These are phyloP conservation scores for Chlamydomonas reinhardtii DNA, from an alignment of 163 green algal genomes.

Conservation along the genomic window DNA sequence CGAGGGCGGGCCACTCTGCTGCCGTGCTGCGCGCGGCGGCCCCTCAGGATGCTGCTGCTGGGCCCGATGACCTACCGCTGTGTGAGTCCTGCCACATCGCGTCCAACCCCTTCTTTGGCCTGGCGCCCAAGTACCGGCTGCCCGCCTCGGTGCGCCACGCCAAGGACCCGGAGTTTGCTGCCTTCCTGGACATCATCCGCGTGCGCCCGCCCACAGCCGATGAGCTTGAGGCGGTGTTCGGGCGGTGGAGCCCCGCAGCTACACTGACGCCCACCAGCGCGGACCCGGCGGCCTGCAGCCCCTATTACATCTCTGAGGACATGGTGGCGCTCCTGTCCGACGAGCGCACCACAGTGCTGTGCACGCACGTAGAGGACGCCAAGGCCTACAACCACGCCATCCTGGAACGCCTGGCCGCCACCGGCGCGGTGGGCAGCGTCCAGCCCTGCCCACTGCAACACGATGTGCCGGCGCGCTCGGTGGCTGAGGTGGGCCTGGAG, in stretches of 20 bases:
- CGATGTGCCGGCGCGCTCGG: neutral
- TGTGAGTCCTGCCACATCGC: neutral
- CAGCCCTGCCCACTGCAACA: neutral
- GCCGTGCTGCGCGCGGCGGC: no score
- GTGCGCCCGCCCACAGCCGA: neutral
- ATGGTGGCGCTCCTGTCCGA: neutral
- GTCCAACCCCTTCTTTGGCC: neutral
- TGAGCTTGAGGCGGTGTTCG: neutral
- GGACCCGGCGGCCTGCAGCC: no score
- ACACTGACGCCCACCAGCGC: no score
- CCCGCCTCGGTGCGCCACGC: neutral
- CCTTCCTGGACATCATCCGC: no score
- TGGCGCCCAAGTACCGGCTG: neutral
- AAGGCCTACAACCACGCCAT: neutral
- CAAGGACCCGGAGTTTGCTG: no score
- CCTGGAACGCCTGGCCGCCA: neutral
- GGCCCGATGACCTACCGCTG: neutral
- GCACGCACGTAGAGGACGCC: neutral
- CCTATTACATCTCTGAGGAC: neutral
- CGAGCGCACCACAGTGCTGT: neutral
- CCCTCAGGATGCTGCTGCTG: no score
- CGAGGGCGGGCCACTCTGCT: neutral
- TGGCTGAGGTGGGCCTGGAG: neutral
- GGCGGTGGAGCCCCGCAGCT: neutral
- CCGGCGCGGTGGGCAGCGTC: neutral